phyloP scores from a whole-genome alignment of 345 rosid genomes.

The Luvunga scandens region DNA sequence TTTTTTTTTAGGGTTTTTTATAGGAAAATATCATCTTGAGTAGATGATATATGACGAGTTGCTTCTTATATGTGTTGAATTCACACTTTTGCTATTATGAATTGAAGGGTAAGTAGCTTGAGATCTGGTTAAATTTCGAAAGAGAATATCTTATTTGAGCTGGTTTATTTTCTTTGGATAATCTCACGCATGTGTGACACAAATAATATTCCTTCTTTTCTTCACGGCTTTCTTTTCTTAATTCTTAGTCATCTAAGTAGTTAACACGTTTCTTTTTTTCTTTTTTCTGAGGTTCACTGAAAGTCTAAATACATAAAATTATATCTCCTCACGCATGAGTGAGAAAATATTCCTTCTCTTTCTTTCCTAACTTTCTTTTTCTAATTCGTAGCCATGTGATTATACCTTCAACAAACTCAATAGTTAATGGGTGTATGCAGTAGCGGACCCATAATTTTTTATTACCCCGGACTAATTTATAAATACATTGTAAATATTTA shows the following conservation, averaged over 20 bases:
- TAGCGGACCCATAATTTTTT: too few species aligned
- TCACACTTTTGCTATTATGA: too few species aligned
- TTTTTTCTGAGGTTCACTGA: too few species aligned
- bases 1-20: not conserved
- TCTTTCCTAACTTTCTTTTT: not conserved
- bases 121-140: not conserved
- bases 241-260: not conserved
- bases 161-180: not conserved
- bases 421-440: too few species aligned
- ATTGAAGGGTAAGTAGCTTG: not conserved
- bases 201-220: not conserved
- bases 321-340: not conserved
- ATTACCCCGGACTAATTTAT: too few species aligned
- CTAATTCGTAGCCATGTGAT: too few species aligned
- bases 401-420: too few species aligned
- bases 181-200: not conserved
- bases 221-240: not conserved
- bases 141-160: conserved; percentile 5
- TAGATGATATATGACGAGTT: not conserved
- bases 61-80: not conserved
- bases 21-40: not conserved
- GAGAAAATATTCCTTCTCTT: not conserved
- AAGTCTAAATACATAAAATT: not conserved
- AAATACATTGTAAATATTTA: too few species aligned
- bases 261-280: too few species aligned